phyloP scores from a whole-genome alignment of 805 yeast species.

The Lipomyces spencermartinsiae region DNA sequence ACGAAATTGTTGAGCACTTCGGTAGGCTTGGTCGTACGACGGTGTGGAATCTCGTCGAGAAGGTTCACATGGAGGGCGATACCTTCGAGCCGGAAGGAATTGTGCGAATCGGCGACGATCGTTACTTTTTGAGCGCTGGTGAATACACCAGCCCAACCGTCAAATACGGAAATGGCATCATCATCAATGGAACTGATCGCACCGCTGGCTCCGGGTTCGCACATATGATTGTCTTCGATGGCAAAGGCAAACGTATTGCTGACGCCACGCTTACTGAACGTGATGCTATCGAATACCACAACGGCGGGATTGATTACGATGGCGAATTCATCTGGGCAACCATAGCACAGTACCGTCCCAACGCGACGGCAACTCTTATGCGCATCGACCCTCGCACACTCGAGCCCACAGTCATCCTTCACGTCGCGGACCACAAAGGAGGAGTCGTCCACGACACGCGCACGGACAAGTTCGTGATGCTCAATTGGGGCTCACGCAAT shows the following conservation, averaged over 20 bases:
- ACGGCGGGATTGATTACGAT: constrained; percentile 28
- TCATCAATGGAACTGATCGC: constrained; percentile 29
- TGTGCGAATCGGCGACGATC: constrained; percentile 18
- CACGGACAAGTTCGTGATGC: constrained; percentile 12
- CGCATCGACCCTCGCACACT: constrained; percentile 21
- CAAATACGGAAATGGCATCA: constrained; percentile 12
- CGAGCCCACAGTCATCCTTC: constrained; percentile 14
- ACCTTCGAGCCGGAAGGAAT: constrained; percentile 28
- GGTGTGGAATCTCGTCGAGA: constrained; percentile 28
- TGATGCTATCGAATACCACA: constrained; percentile 18
- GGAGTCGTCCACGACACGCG: constrained; percentile 21
- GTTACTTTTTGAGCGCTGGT: constrained; percentile 19
- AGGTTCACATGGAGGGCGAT: constrained; percentile 25
- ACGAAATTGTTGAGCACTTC: constrained; percentile 16
- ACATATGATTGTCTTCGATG: constrained; percentile 22
- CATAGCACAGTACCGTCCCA: constrained; percentile 24
- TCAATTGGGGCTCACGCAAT: constrained; percentile 27
- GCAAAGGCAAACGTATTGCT: constrained; percentile 19
- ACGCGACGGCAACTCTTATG: constrained; percentile 22
- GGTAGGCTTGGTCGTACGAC: constrained; percentile 23
- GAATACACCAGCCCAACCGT: constrained; percentile 16
- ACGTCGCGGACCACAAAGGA: constrained; percentile 23
- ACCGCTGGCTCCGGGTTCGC: constrained; percentile 22
- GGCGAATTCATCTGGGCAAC: constrained; percentile 25
- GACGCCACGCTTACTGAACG: constrained; percentile 23